phyloP scores from a whole-genome alignment of 495 filamentous ascomycete genomes.

The Penicillium herquei region DNA sequence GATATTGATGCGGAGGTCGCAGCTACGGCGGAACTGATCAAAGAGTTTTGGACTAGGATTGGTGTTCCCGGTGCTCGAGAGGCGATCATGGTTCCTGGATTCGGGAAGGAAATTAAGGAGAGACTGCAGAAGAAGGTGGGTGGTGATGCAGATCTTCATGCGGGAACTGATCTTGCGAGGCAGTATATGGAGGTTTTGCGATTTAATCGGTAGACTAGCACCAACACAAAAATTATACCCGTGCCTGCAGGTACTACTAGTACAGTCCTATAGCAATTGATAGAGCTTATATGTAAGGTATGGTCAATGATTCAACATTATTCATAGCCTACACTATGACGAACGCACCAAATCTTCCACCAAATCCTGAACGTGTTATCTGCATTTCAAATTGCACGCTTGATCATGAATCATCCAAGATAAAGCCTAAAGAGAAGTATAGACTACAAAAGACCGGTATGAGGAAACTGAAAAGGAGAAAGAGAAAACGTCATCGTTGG shows the following conservation, averaged over 20 bases:
- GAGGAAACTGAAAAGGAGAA: conserved; percentile 22
- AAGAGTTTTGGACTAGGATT: conserved; percentile 41
- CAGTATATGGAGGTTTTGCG: conserved; percentile 50
- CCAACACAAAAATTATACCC: background rate
- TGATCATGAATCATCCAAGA: conserved; percentile 31
- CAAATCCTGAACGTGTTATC: conserved; percentile 11
- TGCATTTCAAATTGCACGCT: conserved; percentile 30
- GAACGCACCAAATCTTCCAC: conserved; percentile 11
- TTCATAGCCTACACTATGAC: conserved; percentile 16
- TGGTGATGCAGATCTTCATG: conserved; percentile 34
- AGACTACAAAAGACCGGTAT: conserved; percentile 34
- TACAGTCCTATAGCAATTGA: background rate
- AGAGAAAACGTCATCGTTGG: conserved; percentile 24
- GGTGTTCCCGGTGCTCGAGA: conserved; percentile 37
- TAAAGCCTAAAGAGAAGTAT: conserved; percentile 22
- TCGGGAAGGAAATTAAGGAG: conserved; percentile 42
- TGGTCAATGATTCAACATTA: background rate
- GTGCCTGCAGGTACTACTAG: background rate
- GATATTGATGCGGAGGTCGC: conserved; percentile 45
- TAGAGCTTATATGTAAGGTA: background rate
- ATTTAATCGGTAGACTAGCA: conserved; percentile 37
- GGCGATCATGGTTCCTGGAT: conserved; percentile 41
- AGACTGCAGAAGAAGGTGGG: conserved; percentile 23
- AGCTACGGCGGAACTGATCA: conserved; percentile 38
- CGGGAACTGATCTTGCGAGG: conserved; percentile 45